These are phyloP conservation scores for Cercospora citrullina DNA, from an alignment of 2,329 filamentous ascomycete genomes.

Conservation along the genomic window DNA sequence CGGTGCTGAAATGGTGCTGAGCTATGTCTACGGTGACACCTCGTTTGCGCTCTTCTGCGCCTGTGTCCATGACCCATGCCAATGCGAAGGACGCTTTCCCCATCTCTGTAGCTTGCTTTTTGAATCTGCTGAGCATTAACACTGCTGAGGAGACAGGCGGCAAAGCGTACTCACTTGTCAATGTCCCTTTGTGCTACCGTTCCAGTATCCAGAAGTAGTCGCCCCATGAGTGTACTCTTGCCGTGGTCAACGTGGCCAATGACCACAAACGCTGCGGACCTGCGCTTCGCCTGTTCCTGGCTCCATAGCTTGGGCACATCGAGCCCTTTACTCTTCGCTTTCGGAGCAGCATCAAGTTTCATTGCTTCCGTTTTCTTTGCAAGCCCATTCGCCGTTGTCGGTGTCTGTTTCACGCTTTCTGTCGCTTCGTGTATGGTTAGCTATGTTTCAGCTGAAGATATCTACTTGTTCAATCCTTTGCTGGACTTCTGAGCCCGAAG, in stretches of 20 bases:
- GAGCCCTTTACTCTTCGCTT: conserved; percentile 71
- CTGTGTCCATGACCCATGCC: conserved; percentile 94
- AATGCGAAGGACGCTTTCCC: conserved; percentile 95
- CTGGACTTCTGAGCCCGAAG: conserved; percentile 34
- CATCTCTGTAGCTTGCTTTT: conserved; percentile 81
- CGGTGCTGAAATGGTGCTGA: conserved; percentile 90
- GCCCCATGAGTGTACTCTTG: conserved; percentile 96
- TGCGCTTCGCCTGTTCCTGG: conserved; percentile 28
- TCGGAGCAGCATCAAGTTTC: conserved; percentile 37
- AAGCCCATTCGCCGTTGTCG: conserved; percentile 26
- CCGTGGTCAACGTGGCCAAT: conserved; percentile 93
- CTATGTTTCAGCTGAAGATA: not conserved
- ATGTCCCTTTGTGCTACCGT: conserved; percentile 85
- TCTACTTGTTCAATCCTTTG: conserved; percentile 37
- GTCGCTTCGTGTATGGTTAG: conserved; percentile 20
- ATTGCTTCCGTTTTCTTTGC: conserved; percentile 36
- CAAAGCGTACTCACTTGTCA: conserved; percentile 56
- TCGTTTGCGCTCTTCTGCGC: conserved; percentile 80
- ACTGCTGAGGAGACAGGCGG: not conserved
- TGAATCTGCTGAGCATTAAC: conserved; percentile 30
- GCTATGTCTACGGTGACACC: conserved; percentile 97
- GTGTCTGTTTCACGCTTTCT: conserved; percentile 27
- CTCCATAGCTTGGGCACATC: conserved; percentile 59
- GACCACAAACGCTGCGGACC: conserved; percentile 37
- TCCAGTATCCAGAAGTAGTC: conserved; percentile 84